These are phyloP conservation scores for Carex littledalei DNA, from an alignment of 176 grass and related monocot genomes.

Conservation along the genomic window DNA sequence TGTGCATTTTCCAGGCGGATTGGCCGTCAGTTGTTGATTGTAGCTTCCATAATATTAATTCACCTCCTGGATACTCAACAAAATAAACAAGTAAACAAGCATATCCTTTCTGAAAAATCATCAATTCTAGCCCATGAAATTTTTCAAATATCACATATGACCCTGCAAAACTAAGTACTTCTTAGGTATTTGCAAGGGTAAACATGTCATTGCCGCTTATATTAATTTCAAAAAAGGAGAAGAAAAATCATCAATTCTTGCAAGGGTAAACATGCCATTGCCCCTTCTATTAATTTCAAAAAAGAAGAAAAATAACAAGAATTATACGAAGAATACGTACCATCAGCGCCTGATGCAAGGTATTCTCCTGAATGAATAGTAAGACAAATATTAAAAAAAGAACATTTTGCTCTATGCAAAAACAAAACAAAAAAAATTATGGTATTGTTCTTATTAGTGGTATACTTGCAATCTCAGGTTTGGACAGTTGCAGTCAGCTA, in stretches of 20 bases:
- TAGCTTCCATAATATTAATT: constrained; percentile 71
- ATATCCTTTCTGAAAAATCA: neutral
- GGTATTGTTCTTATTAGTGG: neutral
- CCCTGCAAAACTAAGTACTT: neutral
- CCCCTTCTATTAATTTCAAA: neutral
- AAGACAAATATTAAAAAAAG: constrained; percentile 6
- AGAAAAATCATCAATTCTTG: neutral
- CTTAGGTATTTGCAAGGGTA: neutral
- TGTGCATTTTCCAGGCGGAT: constrained; percentile 65
- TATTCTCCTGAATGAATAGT: constrained; percentile 52
- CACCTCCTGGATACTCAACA: constrained; percentile 43
- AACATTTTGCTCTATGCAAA: neutral
- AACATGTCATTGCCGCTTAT: neutral
- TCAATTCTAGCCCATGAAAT: neutral
- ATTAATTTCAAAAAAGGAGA: neutral
- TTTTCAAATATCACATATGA: neutral
- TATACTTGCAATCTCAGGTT: neutral
- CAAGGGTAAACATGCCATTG: neutral
- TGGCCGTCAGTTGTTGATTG: constrained; percentile 37
- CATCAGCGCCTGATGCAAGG: constrained; percentile 81
- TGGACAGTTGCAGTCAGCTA: neutral
- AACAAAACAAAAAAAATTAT: neutral
- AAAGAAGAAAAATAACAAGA: neutral
- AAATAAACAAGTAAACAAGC: neutral
- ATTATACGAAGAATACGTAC: constrained; percentile 33